phyloP scores from a whole-genome alignment of 2,329 filamentous ascomycete genomes.

The Bipolaris sorokiniana region DNA sequence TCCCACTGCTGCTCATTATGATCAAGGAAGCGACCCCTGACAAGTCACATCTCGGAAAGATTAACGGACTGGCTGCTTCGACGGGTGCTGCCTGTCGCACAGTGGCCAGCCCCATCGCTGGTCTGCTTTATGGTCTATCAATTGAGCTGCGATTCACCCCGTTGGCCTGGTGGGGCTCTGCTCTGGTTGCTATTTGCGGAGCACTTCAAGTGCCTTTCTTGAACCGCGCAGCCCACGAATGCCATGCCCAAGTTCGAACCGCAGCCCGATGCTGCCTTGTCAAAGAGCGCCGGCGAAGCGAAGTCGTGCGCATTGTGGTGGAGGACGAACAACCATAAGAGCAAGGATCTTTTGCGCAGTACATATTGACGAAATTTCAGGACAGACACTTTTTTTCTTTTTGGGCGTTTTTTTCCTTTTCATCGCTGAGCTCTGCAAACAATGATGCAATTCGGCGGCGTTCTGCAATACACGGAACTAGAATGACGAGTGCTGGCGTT shows the following conservation, averaged over 20 bases:
- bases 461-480: slow-evolving; percentile 10
- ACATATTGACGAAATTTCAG: neutral
- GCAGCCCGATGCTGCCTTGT: slow-evolving; percentile 29
- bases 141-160: slow-evolving; percentile 63
- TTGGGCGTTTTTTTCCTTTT: neutral
- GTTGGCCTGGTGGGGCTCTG: slow-evolving; percentile 68
- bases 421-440: neutral
- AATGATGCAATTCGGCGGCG: slow-evolving; percentile 8
- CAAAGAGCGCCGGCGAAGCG: slow-evolving; percentile 22
- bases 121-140: slow-evolving; percentile 69
- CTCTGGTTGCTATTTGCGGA: slow-evolving; percentile 62
- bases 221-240: slow-evolving; percentile 53
- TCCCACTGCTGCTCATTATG: slow-evolving; percentile 71
- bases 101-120: slow-evolving; percentile 70
- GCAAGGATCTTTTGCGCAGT: neutral
- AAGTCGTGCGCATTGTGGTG: slow-evolving; percentile 36
- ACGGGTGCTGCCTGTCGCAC: slow-evolving; percentile 75
- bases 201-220: slow-evolving; percentile 64
- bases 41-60: slow-evolving; percentile 67
- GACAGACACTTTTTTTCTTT: neutral
- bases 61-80: slow-evolving; percentile 75
- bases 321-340: slow-evolving; percentile 24
- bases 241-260: slow-evolving; percentile 35
- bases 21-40: slow-evolving; percentile 74
- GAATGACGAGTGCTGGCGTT: slow-evolving; percentile 1